phyloP scores from a whole-genome alignment of 768 basidiomycete genomes.

The Mycena olivaceomarginata region DNA sequence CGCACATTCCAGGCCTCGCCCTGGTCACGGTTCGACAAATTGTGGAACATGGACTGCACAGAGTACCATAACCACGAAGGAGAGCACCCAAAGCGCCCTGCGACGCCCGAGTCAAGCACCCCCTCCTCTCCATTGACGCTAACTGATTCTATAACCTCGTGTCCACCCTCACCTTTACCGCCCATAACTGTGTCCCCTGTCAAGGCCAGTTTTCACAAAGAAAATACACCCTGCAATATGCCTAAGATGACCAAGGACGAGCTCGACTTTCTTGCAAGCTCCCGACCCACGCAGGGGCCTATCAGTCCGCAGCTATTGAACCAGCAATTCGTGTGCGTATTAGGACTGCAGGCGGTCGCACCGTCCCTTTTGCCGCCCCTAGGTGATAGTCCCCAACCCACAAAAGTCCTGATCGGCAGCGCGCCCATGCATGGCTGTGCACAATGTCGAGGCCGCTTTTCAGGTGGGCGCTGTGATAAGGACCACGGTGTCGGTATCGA shows the following conservation, averaged over 20 bases:
- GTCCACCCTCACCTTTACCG: background rate
- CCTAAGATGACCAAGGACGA: too few species aligned
- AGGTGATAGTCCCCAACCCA: background rate
- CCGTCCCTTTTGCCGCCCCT: background rate
- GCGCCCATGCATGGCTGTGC: background rate
- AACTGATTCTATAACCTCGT: background rate
- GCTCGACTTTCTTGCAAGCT: too few species aligned
- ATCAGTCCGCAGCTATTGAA: background rate
- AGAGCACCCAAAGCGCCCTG: background rate
- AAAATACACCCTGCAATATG: too few species aligned
- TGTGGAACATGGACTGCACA: background rate
- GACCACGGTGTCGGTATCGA: too few species aligned
- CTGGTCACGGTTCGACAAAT: background rate
- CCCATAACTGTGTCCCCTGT: too few species aligned
- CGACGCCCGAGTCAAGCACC: background rate
- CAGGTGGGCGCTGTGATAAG: too few species aligned
- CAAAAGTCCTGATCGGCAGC: background rate
- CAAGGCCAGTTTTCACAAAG: too few species aligned
- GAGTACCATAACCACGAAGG: constrained; percentile 8
- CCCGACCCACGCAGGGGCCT: too few species aligned
- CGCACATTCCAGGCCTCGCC: background rate
- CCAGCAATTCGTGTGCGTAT: background rate
- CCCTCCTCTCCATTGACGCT: background rate
- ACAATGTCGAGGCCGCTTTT: too few species aligned
- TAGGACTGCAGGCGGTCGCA: background rate